phyloP scores from a whole-genome alignment of 768 basidiomycete genomes.

The Kondoa subrosea region DNA sequence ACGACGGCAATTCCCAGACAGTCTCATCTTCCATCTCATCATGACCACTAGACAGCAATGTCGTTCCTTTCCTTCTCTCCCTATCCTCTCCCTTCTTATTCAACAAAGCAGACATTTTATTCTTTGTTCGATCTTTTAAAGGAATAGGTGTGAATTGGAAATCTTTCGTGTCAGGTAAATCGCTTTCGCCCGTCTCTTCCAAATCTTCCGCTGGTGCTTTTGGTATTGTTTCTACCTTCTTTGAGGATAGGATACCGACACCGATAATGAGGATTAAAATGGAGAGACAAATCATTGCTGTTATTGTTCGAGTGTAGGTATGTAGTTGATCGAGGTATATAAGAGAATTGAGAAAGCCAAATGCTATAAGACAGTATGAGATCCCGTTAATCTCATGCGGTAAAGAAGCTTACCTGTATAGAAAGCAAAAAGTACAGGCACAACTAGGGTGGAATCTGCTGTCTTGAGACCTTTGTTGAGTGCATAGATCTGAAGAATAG shows the following conservation, averaged over 20 bases:
- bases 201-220: not conserved
- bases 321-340: slow-evolving; percentile 47
- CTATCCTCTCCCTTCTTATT: not conserved
- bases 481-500: slow-evolving; percentile 77
- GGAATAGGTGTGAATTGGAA: not conserved
- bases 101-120: not conserved
- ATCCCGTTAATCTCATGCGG: not conserved
- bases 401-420: slow-evolving; percentile 55
- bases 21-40: not conserved
- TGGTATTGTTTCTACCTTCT: slow-evolving; percentile 45
- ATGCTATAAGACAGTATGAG: slow-evolving; percentile 7
- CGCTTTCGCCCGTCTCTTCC: not conserved
- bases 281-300: slow-evolving; percentile 72
- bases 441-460: slow-evolving; percentile 43
- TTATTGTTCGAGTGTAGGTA: slow-evolving; percentile 29
- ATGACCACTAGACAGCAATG: not conserved
- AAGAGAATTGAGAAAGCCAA: slow-evolving; percentile 48
- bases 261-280: slow-evolving; percentile 74
- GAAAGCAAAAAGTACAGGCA: slow-evolving; percentile 85
- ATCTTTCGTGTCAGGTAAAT: not conserved
- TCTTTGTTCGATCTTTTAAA: not conserved
- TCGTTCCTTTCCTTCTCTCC: not conserved
- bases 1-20: not conserved
- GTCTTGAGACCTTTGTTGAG: slow-evolving; percentile 52
- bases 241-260: slow-evolving; percentile 82